Evolutionary conservation across 1,284 basidiomycete genomes (phyloP), one percentile per base, ranked within the genome.

Genomic region (Tranzscheliella williamsii): DNA sequence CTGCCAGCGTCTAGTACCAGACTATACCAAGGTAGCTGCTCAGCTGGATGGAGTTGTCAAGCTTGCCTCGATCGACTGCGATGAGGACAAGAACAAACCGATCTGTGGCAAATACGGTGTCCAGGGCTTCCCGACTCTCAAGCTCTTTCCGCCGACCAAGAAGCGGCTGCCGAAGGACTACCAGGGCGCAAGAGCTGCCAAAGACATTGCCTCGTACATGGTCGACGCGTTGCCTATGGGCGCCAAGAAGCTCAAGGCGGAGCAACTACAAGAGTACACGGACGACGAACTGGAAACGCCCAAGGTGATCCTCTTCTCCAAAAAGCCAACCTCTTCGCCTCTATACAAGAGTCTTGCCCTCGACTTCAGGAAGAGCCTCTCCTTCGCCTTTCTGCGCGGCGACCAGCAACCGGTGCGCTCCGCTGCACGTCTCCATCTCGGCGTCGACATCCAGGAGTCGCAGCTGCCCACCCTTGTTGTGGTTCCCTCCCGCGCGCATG

Each of bases 51-150:
- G 91, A 7, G 82, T 96, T 27, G 83, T 96, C 24, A 90, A 91
- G 1, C 83, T 89, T 53, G 94, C 92, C 77, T 88, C 90, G 11
- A 84, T 96, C 34, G 90, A 96, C 78, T 96, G 92, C 65, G 92
- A 96, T 70, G 86, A 83, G n/a, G 83, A 85, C 20, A 80, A 81
- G 70, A 94, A 95, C 79, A 90, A 88, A 77, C 82, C 81, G 6
- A 79, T 93, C 8, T 96, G 92, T 73, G 85, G 85, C 0, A 85
- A 90, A 56, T 88, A 89, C 82, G 85, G 85, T n/a, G 84, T 95
- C 17, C 83, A 91, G 79, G 92, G 93, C 2, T 96, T 93, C 83
- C 92, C 93, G 1, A 95, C 92, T 4, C 78, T 96, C 81, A 24
- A 85, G 93, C 46, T 82, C 86, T 54, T 78, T 70, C 55, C 78